These are phyloP conservation scores for Biscogniauxia sp. DNA, from an alignment of 2,329 filamentous ascomycete species.

Conservation along the genomic window DNA sequence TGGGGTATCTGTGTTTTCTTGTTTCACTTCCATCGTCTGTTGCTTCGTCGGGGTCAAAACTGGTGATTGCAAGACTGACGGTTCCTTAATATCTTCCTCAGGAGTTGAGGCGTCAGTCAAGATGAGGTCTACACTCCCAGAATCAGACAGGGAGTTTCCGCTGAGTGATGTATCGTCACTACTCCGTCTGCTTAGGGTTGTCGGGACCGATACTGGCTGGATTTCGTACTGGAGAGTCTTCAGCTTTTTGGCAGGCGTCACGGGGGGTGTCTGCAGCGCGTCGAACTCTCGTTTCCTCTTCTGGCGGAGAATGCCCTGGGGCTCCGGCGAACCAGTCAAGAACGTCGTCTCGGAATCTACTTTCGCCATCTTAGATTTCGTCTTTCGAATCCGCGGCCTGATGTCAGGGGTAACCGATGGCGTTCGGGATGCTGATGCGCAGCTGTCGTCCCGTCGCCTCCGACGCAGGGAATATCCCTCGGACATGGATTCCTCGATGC, in stretches of 20 bases:
- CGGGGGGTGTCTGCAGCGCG: conserved; percentile 50
- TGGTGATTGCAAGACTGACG: conserved; percentile 35
- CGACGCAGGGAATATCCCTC: conserved; percentile 58
- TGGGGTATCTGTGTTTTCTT: conserved; percentile 31
- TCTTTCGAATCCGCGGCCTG: conserved; percentile 48
- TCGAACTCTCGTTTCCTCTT: conserved; percentile 45
- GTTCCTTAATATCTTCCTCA: conserved; percentile 47
- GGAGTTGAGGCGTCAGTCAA: conserved; percentile 50
- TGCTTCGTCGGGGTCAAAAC: conserved; percentile 32
- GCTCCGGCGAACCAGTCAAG: conserved; percentile 34
- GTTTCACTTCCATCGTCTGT: conserved; percentile 28
- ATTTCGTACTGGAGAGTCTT: conserved; percentile 37
- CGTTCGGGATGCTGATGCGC: conserved; percentile 51
- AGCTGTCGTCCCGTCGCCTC: conserved; percentile 50
- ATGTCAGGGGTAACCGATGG: conserved; percentile 57
- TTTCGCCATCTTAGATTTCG: conserved; percentile 34
- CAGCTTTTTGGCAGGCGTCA: conserved; percentile 52
- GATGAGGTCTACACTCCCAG: conserved; percentile 30
- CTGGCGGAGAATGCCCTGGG: conserved; percentile 25
- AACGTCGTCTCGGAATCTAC: conserved; percentile 35
- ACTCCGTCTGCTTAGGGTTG: conserved; percentile 37
- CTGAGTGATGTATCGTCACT: conserved; percentile 35
- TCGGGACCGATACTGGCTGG: conserved; percentile 25
- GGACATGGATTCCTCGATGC: conserved; percentile 50
- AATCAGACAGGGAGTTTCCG: conserved; percentile 33